Base-by-base conservation (phyloP, 1,284 basidiomycete genomes). In the Pterula multifida region DNA sequence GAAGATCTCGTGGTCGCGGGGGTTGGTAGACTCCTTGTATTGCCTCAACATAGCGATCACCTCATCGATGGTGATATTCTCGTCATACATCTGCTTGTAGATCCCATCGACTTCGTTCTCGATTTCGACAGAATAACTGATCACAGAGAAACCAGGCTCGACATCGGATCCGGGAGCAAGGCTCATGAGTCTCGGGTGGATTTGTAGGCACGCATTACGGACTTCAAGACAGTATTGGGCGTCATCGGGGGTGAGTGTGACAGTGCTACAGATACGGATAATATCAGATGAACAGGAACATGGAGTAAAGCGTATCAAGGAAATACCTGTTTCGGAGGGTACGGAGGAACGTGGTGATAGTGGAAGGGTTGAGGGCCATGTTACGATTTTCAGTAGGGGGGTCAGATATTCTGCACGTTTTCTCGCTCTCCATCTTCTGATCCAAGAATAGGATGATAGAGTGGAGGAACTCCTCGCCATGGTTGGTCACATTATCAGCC, bases 41-140 rank as follows among this genome's bases (percentile, higher is more conserved):
- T 82, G 81, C 66, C 90, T 85, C 36, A 98, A 79, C 64, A 95
- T 82, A 19, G 77, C 68, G 54, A 98, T 87, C 55, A 98, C 90
- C 55, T 95, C 90, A 64, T 98, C 95, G 60, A 98, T 91, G 55
- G 90, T 82, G 52, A 93, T 88, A 58, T 89, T 80, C 63, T 92
- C 88, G 63, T 92, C 89, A 67, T 98, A 99, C 94, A 99, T 98
- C 66, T 92, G 85, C 64, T 93, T 92, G 74, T 96, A 98, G 66
- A 96, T 93, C 45, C 81, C 77, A 60, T 98, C 95, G 52, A 95
- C 92, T 67, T 98, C 93, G 13, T 80, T 73, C 63, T 96, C 93
- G 50, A 97, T 88, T 56, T 97, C 91, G 49, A 85, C 68, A 17
- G 86, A 74, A 67, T 98, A 98, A 50, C 73, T 85, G 61, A 94